phyloP scores from a whole-genome alignment of 108 stramenopile genomes.

The Fistulifera pelliculosa region DNA sequence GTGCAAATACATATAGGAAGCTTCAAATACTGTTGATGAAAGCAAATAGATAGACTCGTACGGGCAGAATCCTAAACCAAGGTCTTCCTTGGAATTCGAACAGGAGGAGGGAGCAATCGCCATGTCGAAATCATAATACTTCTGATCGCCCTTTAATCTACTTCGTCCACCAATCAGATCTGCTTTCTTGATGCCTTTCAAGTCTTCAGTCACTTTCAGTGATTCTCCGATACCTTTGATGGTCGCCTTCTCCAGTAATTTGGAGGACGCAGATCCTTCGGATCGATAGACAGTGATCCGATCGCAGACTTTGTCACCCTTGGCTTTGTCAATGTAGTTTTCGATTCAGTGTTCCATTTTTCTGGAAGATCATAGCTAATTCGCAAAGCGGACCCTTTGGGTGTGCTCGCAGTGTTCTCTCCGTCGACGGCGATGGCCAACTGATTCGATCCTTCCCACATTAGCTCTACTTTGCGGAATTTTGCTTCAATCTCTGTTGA shows the following conservation, averaged over 20 bases:
- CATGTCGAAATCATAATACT: slow-evolving; percentile 74
- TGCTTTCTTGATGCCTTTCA: slow-evolving; percentile 44
- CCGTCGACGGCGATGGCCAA: slow-evolving; percentile 35
- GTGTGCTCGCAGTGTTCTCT: slow-evolving; percentile 10
- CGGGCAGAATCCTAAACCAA: slow-evolving; percentile 76
- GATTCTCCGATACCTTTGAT: slow-evolving; percentile 63
- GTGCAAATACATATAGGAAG: slow-evolving; percentile 40
- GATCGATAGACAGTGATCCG: slow-evolving; percentile 59
- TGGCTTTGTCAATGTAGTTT: slow-evolving; percentile 48
- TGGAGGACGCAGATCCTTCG: slow-evolving; percentile 20
- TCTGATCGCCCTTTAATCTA: slow-evolving; percentile 23
- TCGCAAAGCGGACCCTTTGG: slow-evolving; percentile 15
- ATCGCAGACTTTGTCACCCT: slow-evolving; percentile 55
- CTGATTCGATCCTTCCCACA: slow-evolving; percentile 24
- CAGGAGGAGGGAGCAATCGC: slow-evolving; percentile 65
- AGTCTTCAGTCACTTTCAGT: slow-evolving; percentile 32
- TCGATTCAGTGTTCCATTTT: slow-evolving; percentile 45
- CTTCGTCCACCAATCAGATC: slow-evolving; percentile 60
- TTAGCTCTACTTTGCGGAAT: slow-evolving; percentile 33
- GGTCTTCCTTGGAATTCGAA: slow-evolving; percentile 39
- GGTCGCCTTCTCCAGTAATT: slow-evolving; percentile 55
- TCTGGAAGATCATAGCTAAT: slow-evolving; percentile 52
- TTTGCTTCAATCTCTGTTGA: slow-evolving; percentile 40
- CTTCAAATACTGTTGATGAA: slow-evolving; percentile 58
- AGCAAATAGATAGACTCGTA: slow-evolving; percentile 61